phyloP scores from a whole-genome alignment of 768 basidiomycete species.

The Lactarius psammicola region DNA sequence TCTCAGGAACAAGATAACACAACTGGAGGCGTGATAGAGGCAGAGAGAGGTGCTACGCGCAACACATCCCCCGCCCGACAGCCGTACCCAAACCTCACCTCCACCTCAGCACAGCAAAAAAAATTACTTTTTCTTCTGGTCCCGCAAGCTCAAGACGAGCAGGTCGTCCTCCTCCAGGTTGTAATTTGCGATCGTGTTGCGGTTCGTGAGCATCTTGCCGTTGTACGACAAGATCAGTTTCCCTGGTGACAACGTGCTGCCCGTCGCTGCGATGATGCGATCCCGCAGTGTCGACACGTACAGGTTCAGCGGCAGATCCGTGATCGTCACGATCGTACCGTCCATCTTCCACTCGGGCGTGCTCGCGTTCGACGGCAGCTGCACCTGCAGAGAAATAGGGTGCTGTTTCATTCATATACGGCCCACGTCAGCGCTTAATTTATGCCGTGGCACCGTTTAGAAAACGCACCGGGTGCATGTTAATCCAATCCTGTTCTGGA shows the following conservation, averaged over 20 bases:
- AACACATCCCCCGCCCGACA: neutral
- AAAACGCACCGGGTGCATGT: constrained; percentile 73
- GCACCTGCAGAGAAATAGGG: constrained; percentile 81
- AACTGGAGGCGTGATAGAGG: neutral
- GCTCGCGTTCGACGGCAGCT: constrained; percentile 76
- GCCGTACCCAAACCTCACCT: neutral
- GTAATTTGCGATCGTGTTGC: constrained; percentile 77
- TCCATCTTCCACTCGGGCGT: constrained; percentile 95
- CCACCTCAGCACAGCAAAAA: neutral
- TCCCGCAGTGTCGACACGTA: constrained; percentile 89
- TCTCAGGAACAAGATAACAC: neutral
- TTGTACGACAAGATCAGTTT: constrained; percentile 76
- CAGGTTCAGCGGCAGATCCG: constrained; percentile 79
- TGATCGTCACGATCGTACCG: constrained; percentile 71
- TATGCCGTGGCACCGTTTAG: constrained; percentile 10
- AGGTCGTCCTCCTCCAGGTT: constrained; percentile 92
- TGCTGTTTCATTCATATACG: constrained; percentile 55
- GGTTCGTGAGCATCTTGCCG: constrained; percentile 86
- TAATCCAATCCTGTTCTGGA: constrained; percentile 86
- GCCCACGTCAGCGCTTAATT: neutral
- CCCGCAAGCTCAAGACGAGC: constrained; percentile 72
- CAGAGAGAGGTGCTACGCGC: too few relatives aligned
- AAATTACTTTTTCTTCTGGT: constrained; percentile 64
- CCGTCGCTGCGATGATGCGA: constrained; percentile 75
- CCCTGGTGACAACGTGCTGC: constrained; percentile 76